These are phyloP conservation scores for Eugenia klotzschiana DNA, from an alignment of 441 rosid species.

Conservation along the genomic window DNA sequence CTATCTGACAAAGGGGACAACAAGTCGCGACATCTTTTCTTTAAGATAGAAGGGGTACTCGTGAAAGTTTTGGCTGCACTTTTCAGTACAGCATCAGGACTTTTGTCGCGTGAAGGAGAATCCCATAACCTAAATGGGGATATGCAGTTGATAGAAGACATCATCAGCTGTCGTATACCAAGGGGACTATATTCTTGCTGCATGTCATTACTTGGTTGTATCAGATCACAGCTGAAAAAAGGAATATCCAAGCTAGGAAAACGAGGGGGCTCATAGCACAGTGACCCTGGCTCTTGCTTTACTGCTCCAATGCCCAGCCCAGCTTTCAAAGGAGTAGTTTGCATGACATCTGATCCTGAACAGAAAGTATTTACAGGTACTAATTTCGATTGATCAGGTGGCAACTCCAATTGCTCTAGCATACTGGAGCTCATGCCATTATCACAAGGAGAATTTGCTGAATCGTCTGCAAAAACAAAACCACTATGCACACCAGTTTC, in stretches of 20 bases:
- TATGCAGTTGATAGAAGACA: constrained; percentile 67
- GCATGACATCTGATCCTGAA: constrained; percentile 25
- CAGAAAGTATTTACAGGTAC: constrained; percentile 45
- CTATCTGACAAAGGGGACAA: constrained; percentile 84
- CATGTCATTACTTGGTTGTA: constrained; percentile 60
- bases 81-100: constrained; percentile 65
- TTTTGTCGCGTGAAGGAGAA: constrained; percentile 63
- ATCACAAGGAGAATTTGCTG: constrained; percentile 30
- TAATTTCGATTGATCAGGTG: constrained; percentile 43
- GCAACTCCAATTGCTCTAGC: constrained; percentile 36
- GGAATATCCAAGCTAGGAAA: constrained; percentile 90
- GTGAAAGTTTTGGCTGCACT: constrained; percentile 65
- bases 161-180: constrained; percentile 92
- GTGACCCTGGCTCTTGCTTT: constrained; percentile 48
- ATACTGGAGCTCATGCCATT: constrained; percentile 17
- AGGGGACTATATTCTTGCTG: constrained; percentile 95
- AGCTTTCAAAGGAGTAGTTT: constrained; percentile 24
- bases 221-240: constrained; percentile 90
- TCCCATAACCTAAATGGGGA: constrained; percentile 92
- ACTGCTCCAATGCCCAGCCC: constrained; percentile 17
- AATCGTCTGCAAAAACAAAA: constrained; percentile 34
- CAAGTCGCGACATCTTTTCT: constrained; percentile 76
- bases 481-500: constrained; percentile 18
- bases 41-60: constrained; percentile 75
- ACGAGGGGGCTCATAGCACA: constrained; percentile 96